Evolutionary conservation across 352 stramenopile genomes (phyloP), one percentile per base, ranked within the genome.

Genomic region (Phytophthora macrochlamydospora): DNA sequence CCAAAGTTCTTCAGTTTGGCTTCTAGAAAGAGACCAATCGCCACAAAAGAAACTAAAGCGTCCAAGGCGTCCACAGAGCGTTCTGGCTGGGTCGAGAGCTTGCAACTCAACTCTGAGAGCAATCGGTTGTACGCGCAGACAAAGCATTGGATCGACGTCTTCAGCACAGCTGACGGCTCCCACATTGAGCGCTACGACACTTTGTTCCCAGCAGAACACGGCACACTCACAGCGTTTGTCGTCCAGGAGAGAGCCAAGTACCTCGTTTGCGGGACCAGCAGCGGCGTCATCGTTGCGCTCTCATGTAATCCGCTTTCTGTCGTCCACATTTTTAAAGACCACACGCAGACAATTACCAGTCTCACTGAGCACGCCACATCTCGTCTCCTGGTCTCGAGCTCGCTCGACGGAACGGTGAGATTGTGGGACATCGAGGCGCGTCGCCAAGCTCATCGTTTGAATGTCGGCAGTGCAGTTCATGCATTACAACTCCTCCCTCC

Each of bases 361-460:
- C 59, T 93, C 3, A 76, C 67, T 0, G 71, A 90, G 24, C 82
- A 90, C 51, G 38, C 63, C 5, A 62, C 81, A 6, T 90, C 82
- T 29, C 67, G 75, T 4, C 70, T 91, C 8, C 67, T 91, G 12
- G 69, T 93, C 33, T 93, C 85, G 2, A 90, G 80, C 24, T 91
- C 81, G n/a, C 69, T 93, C 0, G 85, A 93, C 48, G 81, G 79
- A 32, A 83, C 82, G 0, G 75, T 93, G 32, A 70, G 82, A 32
- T 64, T 93, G 5, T 93, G 81, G 82, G 82, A 93, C 49, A 54
- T 91, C 12, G 85, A 93, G 31, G 73, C 81, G 3, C 73, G 83
- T 3, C 75, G 79, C 7, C 82, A 90, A 50, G 76, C 79, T 6
- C 85, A 93, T 49, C 83, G 84, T 3, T 69, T 91, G 1, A 81